Percentiles rank a stretch among this genome's conserved stretches.
phyloP scores from a whole-genome alignment of 768 basidiomycete species.

The Pleurotus giganteus region DNA sequence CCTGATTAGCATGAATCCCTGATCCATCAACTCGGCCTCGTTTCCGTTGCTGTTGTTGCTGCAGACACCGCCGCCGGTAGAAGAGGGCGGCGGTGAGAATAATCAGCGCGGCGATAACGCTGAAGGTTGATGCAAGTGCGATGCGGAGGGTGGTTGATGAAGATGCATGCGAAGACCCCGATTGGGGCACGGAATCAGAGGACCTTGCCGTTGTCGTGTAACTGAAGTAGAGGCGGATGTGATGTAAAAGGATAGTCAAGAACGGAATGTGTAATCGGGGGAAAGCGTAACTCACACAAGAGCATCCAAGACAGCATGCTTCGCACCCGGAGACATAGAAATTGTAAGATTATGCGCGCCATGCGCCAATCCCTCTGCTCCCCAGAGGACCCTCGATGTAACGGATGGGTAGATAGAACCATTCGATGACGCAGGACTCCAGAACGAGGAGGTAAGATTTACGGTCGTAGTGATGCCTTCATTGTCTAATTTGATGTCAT shows the following conservation, averaged over 20 bases:
- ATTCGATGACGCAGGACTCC: no score
- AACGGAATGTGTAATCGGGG: background rate
- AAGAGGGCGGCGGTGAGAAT: background rate
- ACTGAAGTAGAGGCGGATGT: background rate
- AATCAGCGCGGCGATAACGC: background rate
- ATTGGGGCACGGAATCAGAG: background rate
- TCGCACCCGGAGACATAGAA: background rate
- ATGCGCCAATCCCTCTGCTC: background rate
- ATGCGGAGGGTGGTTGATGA: background rate
- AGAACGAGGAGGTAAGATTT: background rate
- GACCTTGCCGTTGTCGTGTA: background rate
- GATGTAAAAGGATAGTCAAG: background rate
- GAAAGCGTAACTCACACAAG: background rate
- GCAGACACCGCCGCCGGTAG: background rate
- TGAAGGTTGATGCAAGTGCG: background rate
- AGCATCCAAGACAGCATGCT: background rate
- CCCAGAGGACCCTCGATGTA: background rate
- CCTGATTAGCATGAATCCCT: background rate
- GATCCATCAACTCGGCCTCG: background rate
- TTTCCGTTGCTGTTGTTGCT: background rate
- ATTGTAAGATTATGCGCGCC: background rate
- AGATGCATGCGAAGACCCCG: background rate
- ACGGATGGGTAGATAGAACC: background rate
- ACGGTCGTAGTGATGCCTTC: background rate
- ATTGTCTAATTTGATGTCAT: background rate